These are phyloP conservation scores for Flueggea neowawraea DNA, from an alignment of 441 rosid genomes.

Conservation along the genomic window DNA sequence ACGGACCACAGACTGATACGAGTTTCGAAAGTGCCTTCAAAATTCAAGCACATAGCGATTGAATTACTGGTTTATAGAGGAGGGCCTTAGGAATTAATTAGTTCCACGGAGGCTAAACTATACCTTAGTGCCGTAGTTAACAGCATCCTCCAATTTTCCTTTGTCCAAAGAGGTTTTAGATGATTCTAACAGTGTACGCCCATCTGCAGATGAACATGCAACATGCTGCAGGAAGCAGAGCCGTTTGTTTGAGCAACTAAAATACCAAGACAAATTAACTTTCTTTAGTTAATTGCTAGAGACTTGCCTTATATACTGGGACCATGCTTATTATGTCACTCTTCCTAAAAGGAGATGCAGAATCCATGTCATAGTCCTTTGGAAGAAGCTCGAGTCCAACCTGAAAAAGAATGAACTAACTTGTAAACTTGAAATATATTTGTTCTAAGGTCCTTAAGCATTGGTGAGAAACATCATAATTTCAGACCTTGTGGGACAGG, in stretches of 20 bases:
- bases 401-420: constrained; percentile 23
- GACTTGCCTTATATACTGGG: constrained; percentile 60
- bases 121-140: constrained; percentile 83
- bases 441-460: constrained; percentile 6
- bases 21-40: constrained; percentile 73
- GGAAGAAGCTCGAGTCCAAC: constrained; percentile 73
- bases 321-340: constrained; percentile 56
- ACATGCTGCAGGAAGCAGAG: constrained; percentile 56
- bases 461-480: constrained; percentile 9
- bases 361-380: constrained; percentile 60
- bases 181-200: constrained; percentile 81
- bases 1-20: constrained; percentile 91
- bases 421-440: constrained; percentile 11
- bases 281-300: constrained; percentile 5
- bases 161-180: constrained; percentile 88
- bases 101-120: neutral
- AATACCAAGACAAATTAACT: neutral
- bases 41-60: constrained; percentile 13
- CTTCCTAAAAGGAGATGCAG: constrained; percentile 41
- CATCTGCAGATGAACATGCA: constrained; percentile 84
- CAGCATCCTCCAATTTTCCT: constrained; percentile 90
- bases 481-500: constrained; percentile 55
- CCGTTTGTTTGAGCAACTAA: constrained; percentile 17
- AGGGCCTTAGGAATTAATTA: no score
- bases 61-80: no score